Evolutionary conservation across 1,139 yeast species (phyloP), one percentile per base, ranked within the genome.

Genomic region (Yamadazyma songkhlaensis): DNA sequence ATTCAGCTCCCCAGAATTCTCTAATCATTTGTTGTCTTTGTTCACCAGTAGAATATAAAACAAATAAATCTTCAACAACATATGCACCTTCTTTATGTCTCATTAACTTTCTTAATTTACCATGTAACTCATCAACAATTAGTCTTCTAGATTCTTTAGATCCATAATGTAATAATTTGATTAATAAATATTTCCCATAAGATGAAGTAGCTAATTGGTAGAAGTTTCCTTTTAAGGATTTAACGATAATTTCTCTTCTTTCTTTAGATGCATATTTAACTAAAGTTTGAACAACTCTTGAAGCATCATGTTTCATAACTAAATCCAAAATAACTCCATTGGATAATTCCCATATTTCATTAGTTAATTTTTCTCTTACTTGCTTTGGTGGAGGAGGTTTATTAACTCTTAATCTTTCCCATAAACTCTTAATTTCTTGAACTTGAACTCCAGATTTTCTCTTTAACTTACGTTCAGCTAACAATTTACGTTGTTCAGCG

Each of bases 51-150:
- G 96, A 79, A 60, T 90, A 92, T 47, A 89, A 79, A 22, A 89
- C 87, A 59, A 74, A 92, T 52, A 89, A 74, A 70, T 92, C 98
- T 65, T 92, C 97, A 47, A 90, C 90, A 29, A 92, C 97, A 55
- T 92, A 89, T n/a, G 97, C 97, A 64, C 97, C 98, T 72, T 92
- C 97, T 65, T 84, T 84, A 64, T 92, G 97, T 72, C 95, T 82
- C 94, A 92, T 89, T 47, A 92, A 73, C 62, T 88, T 90, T 59
- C 97, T 74, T 52, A 88, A 77, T 53, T 84, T 84, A 37, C 97
- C 97, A 55, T 89, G 96, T 46, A 92, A 73, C 63, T 88, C 97
- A 55, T 84, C 75, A 40, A 90, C 75, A 40, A 92, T 85, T 27
- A 77, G 54, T 39, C 79, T 82, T 51, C 96, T 77, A 2, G 90